These are phyloP conservation scores for Chlamydomonas schloesseri DNA, from an alignment of 139 green algal genomes.

Conservation along the genomic window DNA sequence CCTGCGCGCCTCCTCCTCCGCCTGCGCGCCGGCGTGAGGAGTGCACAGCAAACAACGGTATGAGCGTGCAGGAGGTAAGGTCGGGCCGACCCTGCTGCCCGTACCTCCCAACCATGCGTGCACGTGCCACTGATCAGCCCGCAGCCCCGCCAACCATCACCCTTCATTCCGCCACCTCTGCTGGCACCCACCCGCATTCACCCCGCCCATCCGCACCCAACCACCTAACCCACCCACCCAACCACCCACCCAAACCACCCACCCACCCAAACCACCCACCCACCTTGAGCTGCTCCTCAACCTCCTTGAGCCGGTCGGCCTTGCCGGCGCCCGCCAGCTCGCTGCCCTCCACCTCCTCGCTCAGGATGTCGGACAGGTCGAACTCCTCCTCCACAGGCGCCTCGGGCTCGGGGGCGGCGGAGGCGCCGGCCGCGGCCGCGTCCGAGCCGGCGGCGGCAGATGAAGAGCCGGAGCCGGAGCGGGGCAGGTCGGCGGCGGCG, in stretches of 20 bases:
- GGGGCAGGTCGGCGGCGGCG: background rate
- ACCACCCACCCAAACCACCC: too few relatives aligned
- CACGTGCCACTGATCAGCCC: too few relatives aligned
- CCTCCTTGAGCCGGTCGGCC: slow-evolving; percentile 37
- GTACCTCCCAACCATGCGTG: too few relatives aligned
- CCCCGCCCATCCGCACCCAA: background rate
- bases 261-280: background rate
- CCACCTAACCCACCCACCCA: background rate
- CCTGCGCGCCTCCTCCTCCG: slow-evolving; percentile 44
- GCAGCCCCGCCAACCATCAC: too few relatives aligned
- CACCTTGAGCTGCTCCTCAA: slow-evolving; percentile 56
- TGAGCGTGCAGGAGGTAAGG: too few relatives aligned
- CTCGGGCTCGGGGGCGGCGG: background rate
- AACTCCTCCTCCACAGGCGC: slow-evolving; percentile 61
- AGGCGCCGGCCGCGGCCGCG: too few relatives aligned
- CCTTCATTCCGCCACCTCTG: too few relatives aligned
- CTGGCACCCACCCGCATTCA: background rate
- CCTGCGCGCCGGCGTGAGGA: slow-evolving; percentile 23
- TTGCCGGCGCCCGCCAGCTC: slow-evolving; percentile 2
- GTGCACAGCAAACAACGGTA: too few relatives aligned
- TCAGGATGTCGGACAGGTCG: slow-evolving; percentile 63
- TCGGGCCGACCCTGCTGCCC: too few relatives aligned
- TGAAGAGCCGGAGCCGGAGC: too few relatives aligned
- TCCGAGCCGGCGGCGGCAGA: background rate
- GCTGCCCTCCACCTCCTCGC: slow-evolving; percentile 46